A percentile compares a stretch with the other conserved stretches of the same genome.
Evolutionary conservation across 2,329 filamentous ascomycete genomes (phyloP).

Genomic region (Alternaria sp.): DNA sequence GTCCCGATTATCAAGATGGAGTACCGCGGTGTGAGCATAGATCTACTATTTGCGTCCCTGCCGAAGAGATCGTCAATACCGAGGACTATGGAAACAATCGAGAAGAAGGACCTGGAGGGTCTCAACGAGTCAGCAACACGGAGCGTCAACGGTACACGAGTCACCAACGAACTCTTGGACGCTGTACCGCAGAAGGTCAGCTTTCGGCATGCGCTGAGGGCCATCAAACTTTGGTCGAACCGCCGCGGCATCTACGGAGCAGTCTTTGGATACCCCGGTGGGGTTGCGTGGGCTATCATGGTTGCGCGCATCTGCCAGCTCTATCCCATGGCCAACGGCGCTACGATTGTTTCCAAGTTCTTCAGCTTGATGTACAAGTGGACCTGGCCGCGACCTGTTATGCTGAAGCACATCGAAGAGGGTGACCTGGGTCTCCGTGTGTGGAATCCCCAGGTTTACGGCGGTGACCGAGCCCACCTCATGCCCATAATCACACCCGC

Average conservation of each 20-base stretch:
- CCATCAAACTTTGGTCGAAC: slow-evolving; percentile 96
- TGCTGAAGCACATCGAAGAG: slow-evolving; percentile 86
- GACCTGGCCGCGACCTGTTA: slow-evolving; percentile 93
- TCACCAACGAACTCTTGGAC: slow-evolving; percentile 89
- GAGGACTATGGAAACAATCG: slow-evolving; percentile 75
- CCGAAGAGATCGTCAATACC: slow-evolving; percentile 54
- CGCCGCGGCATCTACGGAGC: slow-evolving; percentile 93
- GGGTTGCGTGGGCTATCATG: slow-evolving; percentile 98
- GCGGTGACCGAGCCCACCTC: slow-evolving; percentile 81
- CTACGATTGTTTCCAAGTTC: slow-evolving; percentile 91
- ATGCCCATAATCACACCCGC: slow-evolving; percentile 99
- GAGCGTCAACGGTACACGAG: slow-evolving; percentile 91
- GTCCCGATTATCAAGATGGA: slow-evolving; percentile 98
- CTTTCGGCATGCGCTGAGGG: slow-evolving; percentile 86
- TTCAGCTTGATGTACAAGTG: slow-evolving; percentile 90
- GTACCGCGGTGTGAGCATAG: slow-evolving; percentile 88
- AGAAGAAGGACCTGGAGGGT: slow-evolving; percentile 84
- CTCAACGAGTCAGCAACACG: slow-evolving; percentile 86
- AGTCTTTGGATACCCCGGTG: slow-evolving; percentile 94
- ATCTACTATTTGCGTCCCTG: slow-evolving; percentile 73
- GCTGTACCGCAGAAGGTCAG: slow-evolving; percentile 89
- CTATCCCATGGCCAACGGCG: slow-evolving; percentile 89
- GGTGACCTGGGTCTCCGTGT: slow-evolving; percentile 82
- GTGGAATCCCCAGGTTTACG: slow-evolving; percentile 93
- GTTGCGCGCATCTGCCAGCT: slow-evolving; percentile 95